Evolutionary conservation across 2,329 filamentous ascomycete genomes (phyloP).

Genomic region (Pestalotiopsis sp.): DNA sequence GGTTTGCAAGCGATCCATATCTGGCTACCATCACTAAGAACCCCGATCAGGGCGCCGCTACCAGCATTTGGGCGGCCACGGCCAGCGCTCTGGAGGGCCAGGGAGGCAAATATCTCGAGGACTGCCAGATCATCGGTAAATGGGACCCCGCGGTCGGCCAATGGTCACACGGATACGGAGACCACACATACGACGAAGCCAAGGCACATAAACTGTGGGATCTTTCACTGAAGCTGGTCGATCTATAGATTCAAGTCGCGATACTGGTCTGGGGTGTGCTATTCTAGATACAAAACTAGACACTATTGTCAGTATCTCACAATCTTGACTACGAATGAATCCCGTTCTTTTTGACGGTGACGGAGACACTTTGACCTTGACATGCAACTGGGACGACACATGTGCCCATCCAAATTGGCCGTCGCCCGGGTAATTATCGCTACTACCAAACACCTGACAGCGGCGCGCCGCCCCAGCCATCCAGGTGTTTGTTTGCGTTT

Average conservation of each 20-base stretch:
- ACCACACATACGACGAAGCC: neutral
- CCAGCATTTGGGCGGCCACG: constrained; percentile 42
- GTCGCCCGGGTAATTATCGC: too few relatives aligned
- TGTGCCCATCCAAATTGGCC: too few relatives aligned
- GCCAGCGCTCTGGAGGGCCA: constrained; percentile 38
- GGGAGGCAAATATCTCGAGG: constrained; percentile 36
- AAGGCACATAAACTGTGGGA: neutral
- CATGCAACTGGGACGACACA: too few relatives aligned
- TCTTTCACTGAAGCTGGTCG: neutral
- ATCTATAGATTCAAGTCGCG: neutral
- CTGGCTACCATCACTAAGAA: constrained; percentile 28
- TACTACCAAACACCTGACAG: too few relatives aligned
- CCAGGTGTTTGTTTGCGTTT: too few relatives aligned
- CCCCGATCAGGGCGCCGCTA: constrained; percentile 46
- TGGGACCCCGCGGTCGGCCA: neutral
- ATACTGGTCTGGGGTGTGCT: neutral
- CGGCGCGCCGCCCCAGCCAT: too few relatives aligned
- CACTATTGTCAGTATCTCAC: too few relatives aligned
- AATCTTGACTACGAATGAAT: too few relatives aligned
- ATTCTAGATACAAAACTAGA: neutral
- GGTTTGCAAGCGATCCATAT: neutral
- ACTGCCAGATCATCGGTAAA: neutral
- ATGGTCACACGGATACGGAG: neutral
- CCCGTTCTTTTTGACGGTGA: too few relatives aligned
- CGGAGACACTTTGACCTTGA: too few relatives aligned